These are phyloP conservation scores for Syncephalastrum contaminatum DNA, from an alignment of 371 early-diverging fungal genomes.

Conservation along the genomic window DNA sequence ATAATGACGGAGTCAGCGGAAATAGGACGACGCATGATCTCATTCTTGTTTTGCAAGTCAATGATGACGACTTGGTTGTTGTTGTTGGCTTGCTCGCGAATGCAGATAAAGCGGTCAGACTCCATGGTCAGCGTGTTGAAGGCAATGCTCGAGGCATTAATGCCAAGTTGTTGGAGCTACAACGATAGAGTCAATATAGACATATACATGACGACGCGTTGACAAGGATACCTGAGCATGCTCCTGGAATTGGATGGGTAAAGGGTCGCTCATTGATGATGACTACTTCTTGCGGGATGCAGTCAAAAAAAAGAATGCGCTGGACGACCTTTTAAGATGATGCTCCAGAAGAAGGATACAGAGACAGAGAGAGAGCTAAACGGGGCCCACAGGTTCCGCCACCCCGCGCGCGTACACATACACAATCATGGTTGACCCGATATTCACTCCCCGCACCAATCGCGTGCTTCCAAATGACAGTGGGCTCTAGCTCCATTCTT, in stretches of 20 bases:
- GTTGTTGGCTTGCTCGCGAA: constrained; percentile 87
- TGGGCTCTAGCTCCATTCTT: no score
- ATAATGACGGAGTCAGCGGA: constrained; percentile 98
- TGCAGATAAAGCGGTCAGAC: constrained; percentile 96
- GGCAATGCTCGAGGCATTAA: constrained; percentile 90
- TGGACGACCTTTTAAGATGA: no score
- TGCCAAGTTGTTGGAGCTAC: constrained; percentile 89
- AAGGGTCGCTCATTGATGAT: constrained; percentile 60
- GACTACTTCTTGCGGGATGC: neutral
- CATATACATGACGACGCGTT: constrained; percentile 1
- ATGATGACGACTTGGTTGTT: constrained; percentile 91
- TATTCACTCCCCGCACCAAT: no score
- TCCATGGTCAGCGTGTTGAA: constrained; percentile 97
- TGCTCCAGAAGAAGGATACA: no score
- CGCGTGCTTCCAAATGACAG: no score
- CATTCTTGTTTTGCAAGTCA: constrained; percentile 82
- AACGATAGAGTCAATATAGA: neutral
- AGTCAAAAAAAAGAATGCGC: no score
- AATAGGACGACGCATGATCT: constrained; percentile 87
- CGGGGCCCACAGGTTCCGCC: no score
- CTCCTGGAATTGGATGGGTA: constrained; percentile 91
- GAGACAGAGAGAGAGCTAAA: no score
- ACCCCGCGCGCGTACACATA: no score
- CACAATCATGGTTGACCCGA: no score
- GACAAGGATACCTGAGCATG: constrained; percentile 80